Evolutionary conservation across 1,284 basidiomycete genomes (phyloP), one percentile per base, ranked within the genome.

Genomic region (Trametes hirsuta): DNA sequence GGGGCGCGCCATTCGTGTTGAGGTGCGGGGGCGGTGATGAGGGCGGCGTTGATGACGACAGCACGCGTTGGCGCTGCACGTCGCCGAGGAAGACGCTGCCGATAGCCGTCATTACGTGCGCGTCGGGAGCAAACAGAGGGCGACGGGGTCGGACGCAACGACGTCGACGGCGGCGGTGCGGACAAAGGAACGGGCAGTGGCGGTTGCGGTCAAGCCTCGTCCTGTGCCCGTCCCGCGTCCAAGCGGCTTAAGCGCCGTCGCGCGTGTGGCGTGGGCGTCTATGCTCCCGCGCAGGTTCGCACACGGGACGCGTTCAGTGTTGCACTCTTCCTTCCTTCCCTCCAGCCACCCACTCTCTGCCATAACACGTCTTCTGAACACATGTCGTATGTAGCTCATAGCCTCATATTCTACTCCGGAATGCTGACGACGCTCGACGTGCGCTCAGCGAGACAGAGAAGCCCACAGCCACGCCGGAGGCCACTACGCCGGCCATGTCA

Each of bases 31-130:
- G 84, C 34, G 87, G 83, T 42, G 86, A 84, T 11, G 85, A 82
- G 36, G 86, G 84, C 14, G 88, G 84, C 0, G 81, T 81, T n/a
- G 85, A 81, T n/a, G 82, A 77, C 36, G 85, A 81, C 14, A 88
- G 72, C 36, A 86, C 74, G 37, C 87, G 84, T 61, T 81, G 79
- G 56, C 86, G 84, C 69, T 84, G 82, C 6, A 86, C 75, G 74
- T 91, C 89, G 54, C 89, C 90, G 58, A 91, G 80, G 71, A 91
- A 91, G 21, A 88, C 89, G 66, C 87, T 89, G 46, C 89, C 88
- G 54, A 91, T 81, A 69, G 75, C 79, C 36, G 82, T 77, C 84
- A 86, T 85, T 9, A 60, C 40, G 55, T 18, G 24, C 22, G 35
- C 49, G 59, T 53, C 50, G 59, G 37, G 36, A 47, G 37, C 41